Conservation (phyloP, 192 early-diverging fungal genomes). For the Umbelopsis isabellina region DNA sequence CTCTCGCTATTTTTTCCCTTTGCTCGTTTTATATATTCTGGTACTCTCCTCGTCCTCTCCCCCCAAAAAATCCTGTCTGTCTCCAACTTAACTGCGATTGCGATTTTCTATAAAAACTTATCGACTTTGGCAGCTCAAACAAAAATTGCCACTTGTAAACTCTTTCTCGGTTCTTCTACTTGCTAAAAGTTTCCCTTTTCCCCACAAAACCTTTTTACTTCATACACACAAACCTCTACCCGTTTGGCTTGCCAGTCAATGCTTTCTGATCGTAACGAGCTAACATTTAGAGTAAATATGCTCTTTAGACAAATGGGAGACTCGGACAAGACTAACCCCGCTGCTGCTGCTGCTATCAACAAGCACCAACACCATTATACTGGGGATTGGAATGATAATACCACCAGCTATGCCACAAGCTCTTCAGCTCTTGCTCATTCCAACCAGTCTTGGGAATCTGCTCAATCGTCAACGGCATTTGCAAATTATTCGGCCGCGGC, state of each 20-base stretch:
- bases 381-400: conserved; percentile 3
- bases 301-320: conserved; percentile 21
- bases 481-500: not conserved
- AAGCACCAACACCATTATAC: not conserved
- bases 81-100: too few species aligned
- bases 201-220: not conserved
- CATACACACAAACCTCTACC: not conserved
- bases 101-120: conserved; percentile 17
- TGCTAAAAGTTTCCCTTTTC: not conserved
- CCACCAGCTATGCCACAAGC: not conserved
- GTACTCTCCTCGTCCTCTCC: not conserved
- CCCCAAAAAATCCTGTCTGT: not conserved
- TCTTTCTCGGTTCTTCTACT: not conserved
- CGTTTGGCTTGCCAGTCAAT: conserved; percentile 3
- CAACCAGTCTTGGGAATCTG: not conserved
- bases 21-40: not conserved
- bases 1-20: not conserved
- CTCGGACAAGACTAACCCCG: conserved; percentile 3
- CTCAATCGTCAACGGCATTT: not conserved
- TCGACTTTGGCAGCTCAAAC: too few species aligned
- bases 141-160: not conserved
- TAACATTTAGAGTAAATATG: conserved; percentile 21
- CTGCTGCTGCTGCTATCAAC: too few species aligned
- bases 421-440: not conserved
- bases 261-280: conserved; percentile 22